Evolutionary conservation across 1,139 yeast species (phyloP), one percentile per base, ranked within the genome.

Genomic region (Sugiyamaella novakii): DNA sequence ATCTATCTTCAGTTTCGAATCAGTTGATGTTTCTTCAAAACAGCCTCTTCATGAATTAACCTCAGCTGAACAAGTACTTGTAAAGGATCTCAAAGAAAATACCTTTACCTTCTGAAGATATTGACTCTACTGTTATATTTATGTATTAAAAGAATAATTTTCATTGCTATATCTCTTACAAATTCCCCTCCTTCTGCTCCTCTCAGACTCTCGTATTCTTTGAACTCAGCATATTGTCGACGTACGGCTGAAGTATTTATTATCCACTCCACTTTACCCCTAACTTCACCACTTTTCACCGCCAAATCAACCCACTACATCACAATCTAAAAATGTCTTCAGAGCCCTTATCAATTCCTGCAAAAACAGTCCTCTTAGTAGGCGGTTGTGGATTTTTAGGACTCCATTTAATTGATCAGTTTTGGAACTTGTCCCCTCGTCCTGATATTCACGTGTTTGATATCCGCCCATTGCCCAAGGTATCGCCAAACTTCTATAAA

Each of bases 321-420:
- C 42, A 24, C 10, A 24, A 7, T 7, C 14, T 5, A 15, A 12
- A 30, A 42, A 42, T 42, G 46, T 41, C 38, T 10, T 24, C 45
- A n/a, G 22, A 42, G 27, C 30, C 38, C 33, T n/a, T 22, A n/a
- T 40, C 42, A 1, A 47, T 43, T 27, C 40, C 42, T 7, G 40
- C 34, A 1, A 70, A 79, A 25, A 82, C 92, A 1, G 95, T 91
- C 3, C 78, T 92, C 33, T 74, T 92, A 28, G 80, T 92, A 30
- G 98, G 98, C 42, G 98, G 98, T 3, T 75, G 96, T 2, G 99
- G 99, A 0, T 94, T 94, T 61, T 77, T 94, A 28, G 99, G 99
- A 1, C 80, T 88, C 42, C 98, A 92, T 61, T 74, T 94, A 57
- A 81, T 92, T 44, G 91, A 91, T 60, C 95, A 88, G 66, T 91